These are phyloP conservation scores for Beauveria medogensis DNA, from an alignment of 2,329 filamentous ascomycete genomes.

Conservation along the genomic window DNA sequence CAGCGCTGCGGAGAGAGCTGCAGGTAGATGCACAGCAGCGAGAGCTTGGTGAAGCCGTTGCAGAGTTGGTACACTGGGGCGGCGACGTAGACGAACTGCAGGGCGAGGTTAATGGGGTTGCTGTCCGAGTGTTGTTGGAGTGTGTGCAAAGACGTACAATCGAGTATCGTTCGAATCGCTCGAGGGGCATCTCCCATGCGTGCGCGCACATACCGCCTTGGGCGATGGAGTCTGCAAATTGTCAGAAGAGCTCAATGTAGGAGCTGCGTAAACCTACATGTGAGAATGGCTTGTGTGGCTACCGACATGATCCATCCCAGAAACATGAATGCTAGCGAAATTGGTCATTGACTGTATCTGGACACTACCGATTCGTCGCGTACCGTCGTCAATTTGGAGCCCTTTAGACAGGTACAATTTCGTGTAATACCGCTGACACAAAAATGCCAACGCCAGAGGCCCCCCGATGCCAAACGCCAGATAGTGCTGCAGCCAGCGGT, in stretches of 20 bases:
- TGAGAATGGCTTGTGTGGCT: slow-evolving; percentile 15
- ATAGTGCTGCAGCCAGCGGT: slow-evolving; percentile 17
- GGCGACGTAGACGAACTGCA: slow-evolving; percentile 17
- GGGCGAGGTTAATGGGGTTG: too few species aligned
- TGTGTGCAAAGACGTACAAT: slow-evolving; percentile 12
- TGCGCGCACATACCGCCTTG: slow-evolving; percentile 16
- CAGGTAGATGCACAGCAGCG: slow-evolving; percentile 29
- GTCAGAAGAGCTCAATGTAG: too few species aligned
- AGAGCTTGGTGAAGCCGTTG: slow-evolving; percentile 28
- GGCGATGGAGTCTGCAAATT: slow-evolving; percentile 12
- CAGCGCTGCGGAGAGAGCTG: slow-evolving; percentile 26
- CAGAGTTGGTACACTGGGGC: slow-evolving; percentile 25
- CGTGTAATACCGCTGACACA: slow-evolving; percentile 24
- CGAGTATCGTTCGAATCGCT: slow-evolving; percentile 14
- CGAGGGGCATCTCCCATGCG: slow-evolving; percentile 19
- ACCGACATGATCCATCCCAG: slow-evolving; percentile 18
- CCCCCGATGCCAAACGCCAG: slow-evolving; percentile 20
- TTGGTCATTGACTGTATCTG: slow-evolving; percentile 8
- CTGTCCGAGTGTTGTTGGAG: too few species aligned
- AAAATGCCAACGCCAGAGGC: slow-evolving; percentile 17
- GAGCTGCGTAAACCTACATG: slow-evolving; percentile 6
- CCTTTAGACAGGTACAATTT: slow-evolving; percentile 21
- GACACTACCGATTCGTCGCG: not conserved
- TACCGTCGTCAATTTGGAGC: slow-evolving; percentile 19
- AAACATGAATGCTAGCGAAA: slow-evolving; percentile 18